phyloP scores from a whole-genome alignment of 352 stramenopile genomes.

The Pythium aristosporum region DNA sequence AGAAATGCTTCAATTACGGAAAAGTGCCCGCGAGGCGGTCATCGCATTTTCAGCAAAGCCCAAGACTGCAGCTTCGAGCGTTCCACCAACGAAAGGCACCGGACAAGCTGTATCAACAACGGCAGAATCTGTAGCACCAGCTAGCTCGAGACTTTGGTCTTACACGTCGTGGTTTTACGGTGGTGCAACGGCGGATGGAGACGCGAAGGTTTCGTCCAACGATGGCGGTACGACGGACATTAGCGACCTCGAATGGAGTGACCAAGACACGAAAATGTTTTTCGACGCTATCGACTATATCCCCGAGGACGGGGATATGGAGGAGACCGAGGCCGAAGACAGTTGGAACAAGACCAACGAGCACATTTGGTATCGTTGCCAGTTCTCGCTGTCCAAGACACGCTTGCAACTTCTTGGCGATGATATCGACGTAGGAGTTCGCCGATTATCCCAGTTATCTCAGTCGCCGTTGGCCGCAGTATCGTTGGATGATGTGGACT shows the following conservation, averaged over 20 bases:
- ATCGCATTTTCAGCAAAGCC: constrained; percentile 35
- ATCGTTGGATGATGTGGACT: constrained; percentile 62
- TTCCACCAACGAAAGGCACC: not conserved
- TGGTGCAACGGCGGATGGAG: constrained; percentile 1
- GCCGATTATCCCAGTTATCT: not conserved
- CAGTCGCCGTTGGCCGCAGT: constrained; percentile 7
- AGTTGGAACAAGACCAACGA: constrained; percentile 37
- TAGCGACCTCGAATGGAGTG: constrained; percentile 74
- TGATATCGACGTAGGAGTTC: not conserved
- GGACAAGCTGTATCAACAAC: not conserved
- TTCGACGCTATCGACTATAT: constrained; percentile 85
- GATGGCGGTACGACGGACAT: not conserved
- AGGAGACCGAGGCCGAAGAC: not conserved
- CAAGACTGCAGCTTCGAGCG: not conserved
- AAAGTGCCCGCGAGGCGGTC: constrained; percentile 49
- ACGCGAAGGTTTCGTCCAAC: not conserved
- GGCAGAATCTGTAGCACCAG: not conserved
- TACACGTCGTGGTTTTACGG: constrained; percentile 72
- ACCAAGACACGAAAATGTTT: constrained; percentile 80
- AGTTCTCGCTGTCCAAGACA: constrained; percentile 52
- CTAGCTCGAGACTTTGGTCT: constrained; percentile 58
- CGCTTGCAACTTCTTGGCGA: constrained; percentile 58
- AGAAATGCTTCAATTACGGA: constrained; percentile 64
- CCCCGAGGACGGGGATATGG: constrained; percentile 34
- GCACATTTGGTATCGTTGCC: constrained; percentile 82